Percentiles rank a stretch among this genome's conserved stretches.
Evolutionary conservation across 2,329 filamentous ascomycete species (phyloP).

Genomic region (Venturia pyrina): DNA sequence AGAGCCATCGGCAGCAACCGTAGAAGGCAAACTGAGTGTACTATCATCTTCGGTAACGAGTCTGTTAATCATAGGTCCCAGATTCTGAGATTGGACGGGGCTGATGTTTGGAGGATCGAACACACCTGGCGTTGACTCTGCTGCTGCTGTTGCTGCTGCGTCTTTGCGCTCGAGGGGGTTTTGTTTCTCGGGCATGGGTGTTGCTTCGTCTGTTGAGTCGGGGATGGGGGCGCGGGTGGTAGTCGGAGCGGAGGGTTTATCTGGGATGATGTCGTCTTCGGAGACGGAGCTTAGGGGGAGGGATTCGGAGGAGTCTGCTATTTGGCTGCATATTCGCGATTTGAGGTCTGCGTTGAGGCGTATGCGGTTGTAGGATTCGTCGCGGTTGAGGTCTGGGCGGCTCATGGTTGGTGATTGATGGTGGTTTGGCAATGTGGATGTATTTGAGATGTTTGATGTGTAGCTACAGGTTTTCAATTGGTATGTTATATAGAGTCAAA

Average conservation of each 20-base stretch:
- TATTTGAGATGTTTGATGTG: not conserved
- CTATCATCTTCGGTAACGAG: conserved; percentile 5
- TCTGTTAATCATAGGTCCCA: not conserved
- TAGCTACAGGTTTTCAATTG: not conserved
- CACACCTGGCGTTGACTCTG: not conserved
- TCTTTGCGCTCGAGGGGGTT: conserved; percentile 7
- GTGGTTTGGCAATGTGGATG: not conserved
- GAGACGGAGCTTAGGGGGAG: conserved; percentile 5
- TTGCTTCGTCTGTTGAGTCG: conserved; percentile 2
- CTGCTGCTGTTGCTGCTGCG: not conserved
- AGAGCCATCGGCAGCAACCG: not conserved
- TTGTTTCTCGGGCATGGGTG: conserved; percentile 5
- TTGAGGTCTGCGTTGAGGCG: conserved; percentile 5
- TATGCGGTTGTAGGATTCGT: conserved; percentile 11
- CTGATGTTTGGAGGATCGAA: not conserved
- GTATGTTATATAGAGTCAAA: not conserved
- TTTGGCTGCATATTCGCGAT: conserved; percentile 4
- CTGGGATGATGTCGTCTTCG: not conserved
- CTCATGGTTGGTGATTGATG: not conserved
- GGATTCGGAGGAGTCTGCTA: conserved; percentile 10
- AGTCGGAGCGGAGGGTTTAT: not conserved
- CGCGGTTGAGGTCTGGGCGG: conserved; percentile 1
- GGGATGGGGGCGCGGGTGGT: not conserved
- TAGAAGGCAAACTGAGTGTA: not conserved
- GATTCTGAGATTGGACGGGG: not conserved